Conservation (phyloP, 768 basidiomycete genomes). For the Pisolithus albus region DNA sequence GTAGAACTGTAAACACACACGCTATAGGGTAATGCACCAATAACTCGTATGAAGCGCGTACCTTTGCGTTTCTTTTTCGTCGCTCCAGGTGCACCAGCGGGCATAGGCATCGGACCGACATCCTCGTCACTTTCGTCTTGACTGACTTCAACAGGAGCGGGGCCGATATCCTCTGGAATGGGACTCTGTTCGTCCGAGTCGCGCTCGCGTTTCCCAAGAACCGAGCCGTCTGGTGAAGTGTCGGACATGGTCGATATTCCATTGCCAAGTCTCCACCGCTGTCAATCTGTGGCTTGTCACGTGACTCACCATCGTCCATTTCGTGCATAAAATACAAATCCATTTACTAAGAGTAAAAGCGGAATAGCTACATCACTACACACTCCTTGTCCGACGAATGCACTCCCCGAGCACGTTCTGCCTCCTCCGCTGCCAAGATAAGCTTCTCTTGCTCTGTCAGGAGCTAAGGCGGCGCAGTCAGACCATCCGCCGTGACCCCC, state of each 20-base stretch:
- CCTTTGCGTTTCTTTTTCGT: constrained; percentile 83
- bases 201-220: constrained; percentile 61
- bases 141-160: constrained; percentile 17
- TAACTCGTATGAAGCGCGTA: constrained; percentile 27
- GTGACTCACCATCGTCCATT: neutral
- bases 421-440: constrained; percentile 49
- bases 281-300: neutral
- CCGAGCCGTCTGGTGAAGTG: constrained; percentile 41
- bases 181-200: constrained; percentile 21
- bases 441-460: constrained; percentile 60
- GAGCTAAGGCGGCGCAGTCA: constrained; percentile 29
- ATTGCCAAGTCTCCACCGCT: neutral
- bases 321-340: neutral
- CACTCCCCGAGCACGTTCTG: constrained; percentile 28
- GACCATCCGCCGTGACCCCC: neutral
- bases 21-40: constrained; percentile 5
- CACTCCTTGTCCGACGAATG: constrained; percentile 42
- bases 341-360: neutral
- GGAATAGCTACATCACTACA: constrained; percentile 42
- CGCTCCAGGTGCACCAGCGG: constrained; percentile 28
- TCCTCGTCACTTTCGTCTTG: constrained; percentile 63
- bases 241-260: constrained; percentile 32
- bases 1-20: constrained; percentile 56
- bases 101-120: constrained; percentile 84
- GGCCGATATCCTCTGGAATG: constrained; percentile 18